These are phyloP conservation scores for Cutaneotrichosporon cutaneum DNA, from an alignment of 1,284 basidiomycete genomes.

Conservation along the genomic window DNA sequence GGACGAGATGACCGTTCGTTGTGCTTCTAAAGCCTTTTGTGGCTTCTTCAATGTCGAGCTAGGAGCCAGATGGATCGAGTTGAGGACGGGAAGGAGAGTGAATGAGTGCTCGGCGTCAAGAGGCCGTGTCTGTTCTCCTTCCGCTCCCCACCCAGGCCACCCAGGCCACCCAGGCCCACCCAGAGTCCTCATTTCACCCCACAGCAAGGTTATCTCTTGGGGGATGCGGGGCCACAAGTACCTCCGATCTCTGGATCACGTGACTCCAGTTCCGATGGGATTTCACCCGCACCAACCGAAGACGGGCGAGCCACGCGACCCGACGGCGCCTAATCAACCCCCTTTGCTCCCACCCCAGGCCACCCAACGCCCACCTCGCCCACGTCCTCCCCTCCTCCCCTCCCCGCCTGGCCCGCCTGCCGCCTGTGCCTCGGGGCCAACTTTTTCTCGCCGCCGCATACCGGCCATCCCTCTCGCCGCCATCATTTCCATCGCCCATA, in stretches of 20 bases:
- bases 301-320: not conserved
- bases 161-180: too few species aligned
- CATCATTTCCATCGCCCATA: not conserved
- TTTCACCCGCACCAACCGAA: not conserved
- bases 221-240: slow-evolving; percentile 3
- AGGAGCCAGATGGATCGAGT: not conserved
- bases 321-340: not conserved
- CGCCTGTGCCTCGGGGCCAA: not conserved
- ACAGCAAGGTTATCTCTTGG: not conserved
- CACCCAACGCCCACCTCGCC: not conserved
- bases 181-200: not conserved
- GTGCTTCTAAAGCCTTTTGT: not conserved
- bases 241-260: not conserved
- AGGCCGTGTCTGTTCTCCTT: not conserved
- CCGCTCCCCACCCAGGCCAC: not conserved
- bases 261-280: not conserved
- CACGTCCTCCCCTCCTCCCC: not conserved
- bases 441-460: not conserved
- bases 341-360: not conserved
- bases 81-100: not conserved
- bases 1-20: not conserved
- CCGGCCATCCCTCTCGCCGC: not conserved
- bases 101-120: not conserved
- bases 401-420: too few species aligned
- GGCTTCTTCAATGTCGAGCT: not conserved